These are phyloP conservation scores for Irpex rosettiformis DNA, from an alignment of 1,284 basidiomycete species.

Conservation along the genomic window DNA sequence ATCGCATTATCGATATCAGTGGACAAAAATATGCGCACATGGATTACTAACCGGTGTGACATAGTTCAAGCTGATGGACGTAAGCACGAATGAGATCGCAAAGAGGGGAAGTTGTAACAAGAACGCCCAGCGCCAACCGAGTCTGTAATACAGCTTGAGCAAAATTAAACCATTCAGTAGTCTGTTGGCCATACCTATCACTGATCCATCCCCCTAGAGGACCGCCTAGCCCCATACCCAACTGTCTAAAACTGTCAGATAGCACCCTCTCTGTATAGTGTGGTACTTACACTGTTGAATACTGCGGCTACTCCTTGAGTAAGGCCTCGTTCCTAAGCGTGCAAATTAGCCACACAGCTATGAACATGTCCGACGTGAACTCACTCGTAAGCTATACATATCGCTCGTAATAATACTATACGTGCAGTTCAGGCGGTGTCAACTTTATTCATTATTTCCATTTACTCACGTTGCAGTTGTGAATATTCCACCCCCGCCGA, in stretches of 20 bases:
- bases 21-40: not conserved
- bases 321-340: conserved; percentile 59
- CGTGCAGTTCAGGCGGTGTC: conserved; percentile 10
- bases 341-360: conserved; percentile 14
- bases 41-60: conserved; percentile 53
- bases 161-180: not conserved
- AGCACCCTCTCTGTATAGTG: not conserved
- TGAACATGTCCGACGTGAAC: conserved; percentile 18
- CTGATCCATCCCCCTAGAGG: conserved; percentile 75
- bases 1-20: not conserved
- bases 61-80: conserved; percentile 54
- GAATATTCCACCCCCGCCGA: conserved; percentile 76
- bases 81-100: conserved; percentile 56
- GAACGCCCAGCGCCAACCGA: conserved; percentile 83
- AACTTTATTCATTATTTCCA: not conserved
- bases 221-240: conserved; percentile 75
- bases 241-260: conserved; percentile 30
- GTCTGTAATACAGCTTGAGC: conserved; percentile 30
- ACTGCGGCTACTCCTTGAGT: conserved; percentile 70
- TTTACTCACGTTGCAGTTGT: conserved; percentile 61
- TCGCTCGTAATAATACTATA: conserved; percentile 75
- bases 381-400: conserved; percentile 72
- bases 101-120: conserved; percentile 72
- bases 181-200: conserved; percentile 44
- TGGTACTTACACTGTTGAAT: conserved; percentile 56